Evolutionary conservation across 768 basidiomycete species (phyloP), one percentile per base, ranked within the genome.

Genomic region (Hydnomerulius pinastri): DNA sequence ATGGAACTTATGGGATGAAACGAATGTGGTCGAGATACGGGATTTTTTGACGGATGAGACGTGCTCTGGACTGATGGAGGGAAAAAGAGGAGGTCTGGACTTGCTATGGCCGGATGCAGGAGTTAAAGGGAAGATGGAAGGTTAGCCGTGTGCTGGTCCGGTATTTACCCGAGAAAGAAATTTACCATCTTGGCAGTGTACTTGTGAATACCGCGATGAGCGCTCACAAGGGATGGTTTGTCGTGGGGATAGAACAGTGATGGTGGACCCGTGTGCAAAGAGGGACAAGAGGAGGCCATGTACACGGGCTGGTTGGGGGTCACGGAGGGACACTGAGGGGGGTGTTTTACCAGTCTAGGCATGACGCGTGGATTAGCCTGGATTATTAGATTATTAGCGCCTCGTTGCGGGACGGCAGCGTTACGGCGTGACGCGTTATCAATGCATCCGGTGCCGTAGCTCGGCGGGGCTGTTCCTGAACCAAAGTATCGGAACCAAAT

Each of bases 401-500:
- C n/a, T n/a, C n/a, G n/a, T n/a, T n/a, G n/a, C 51, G 60, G 23
- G 21, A 8, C 46, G 52, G 56, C 57, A 51, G 50, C 32, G 49
- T 54, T 47, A 57, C 60, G 54, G 63, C 47, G 51, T 61, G 58
- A 50, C 54, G 49, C 36, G 43, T 50, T 54, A 43, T 53, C 48
- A 60, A 52, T 57, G 53, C 50, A 44, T 46, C 60, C 67, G 68
- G 67, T 70, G 67, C 67, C 67, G 67, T 70, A 57, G 66, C 48
- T 63, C 66, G 67, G 66, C 66, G 64, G 57, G 52, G 62, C 43
- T 58, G 68, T 70, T 54, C 67, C 67, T 68, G 68, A 66, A 45
- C 68, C 68, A 60, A 15, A 48, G 10, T 2, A 9, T 23, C 43
- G 64, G 67, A 0, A 5, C 28, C 0, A 13, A 25, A 42, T 68